Percentiles rank a stretch among this genome's conserved stretches.
Conservation (phyloP, 2,329 filamentous ascomycete genomes). For the Aspergillus tamarii region DNA sequence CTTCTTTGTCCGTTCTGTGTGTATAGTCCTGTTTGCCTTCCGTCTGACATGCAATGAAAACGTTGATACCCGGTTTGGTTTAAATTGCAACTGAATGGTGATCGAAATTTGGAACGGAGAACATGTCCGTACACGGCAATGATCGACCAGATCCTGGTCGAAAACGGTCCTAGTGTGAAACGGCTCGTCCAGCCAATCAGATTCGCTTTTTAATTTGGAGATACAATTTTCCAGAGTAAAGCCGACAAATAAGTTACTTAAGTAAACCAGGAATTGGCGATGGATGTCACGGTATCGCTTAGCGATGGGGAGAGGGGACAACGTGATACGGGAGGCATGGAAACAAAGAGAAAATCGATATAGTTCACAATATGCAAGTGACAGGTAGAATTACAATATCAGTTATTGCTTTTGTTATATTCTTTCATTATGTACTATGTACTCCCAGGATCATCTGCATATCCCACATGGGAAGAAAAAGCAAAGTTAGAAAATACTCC, state of each 20-base stretch:
- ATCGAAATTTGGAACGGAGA: constrained; percentile 1
- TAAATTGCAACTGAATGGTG: background rate
- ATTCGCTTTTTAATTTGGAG: background rate
- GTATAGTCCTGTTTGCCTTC: constrained; percentile 2
- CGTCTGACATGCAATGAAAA: constrained; percentile 20
- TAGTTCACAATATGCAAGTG: background rate
- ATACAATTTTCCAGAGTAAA: background rate
- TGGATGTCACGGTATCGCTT: background rate
- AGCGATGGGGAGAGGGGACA: background rate
- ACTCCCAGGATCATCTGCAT: background rate
- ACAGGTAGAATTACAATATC: background rate
- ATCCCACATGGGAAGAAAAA: background rate
- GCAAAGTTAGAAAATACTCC: background rate
- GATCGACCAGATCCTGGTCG: background rate
- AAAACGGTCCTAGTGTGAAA: background rate
- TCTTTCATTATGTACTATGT: background rate
- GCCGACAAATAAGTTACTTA: background rate
- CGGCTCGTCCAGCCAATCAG: background rate
- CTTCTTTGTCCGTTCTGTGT: background rate
- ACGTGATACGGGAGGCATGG: background rate
- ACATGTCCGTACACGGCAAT: background rate
- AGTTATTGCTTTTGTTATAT: background rate
- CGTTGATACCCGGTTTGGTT: constrained; percentile 24
- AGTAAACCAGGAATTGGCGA: background rate
- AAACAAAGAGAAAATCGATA: background rate